Percentiles rank a stretch among this genome's conserved stretches.
These are phyloP conservation scores for Mycena vulgaris DNA, from an alignment of 768 basidiomycete genomes.

Conservation along the genomic window DNA sequence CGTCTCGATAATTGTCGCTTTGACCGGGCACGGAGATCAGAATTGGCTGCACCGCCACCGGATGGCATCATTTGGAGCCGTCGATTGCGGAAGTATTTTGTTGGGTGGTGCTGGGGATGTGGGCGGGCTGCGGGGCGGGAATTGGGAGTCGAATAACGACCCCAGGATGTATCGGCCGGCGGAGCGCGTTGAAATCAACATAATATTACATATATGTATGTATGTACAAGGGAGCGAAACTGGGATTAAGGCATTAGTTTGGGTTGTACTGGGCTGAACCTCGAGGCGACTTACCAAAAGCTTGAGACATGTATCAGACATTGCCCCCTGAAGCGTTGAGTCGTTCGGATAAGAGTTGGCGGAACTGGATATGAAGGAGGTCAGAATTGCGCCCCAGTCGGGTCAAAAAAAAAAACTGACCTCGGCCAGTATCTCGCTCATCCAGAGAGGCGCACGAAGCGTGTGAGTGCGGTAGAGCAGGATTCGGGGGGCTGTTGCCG, in stretches of 20 bases:
- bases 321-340: not conserved
- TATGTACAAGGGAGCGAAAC: not conserved
- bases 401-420: not conserved
- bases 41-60: too few relatives aligned
- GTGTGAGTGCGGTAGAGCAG: too few relatives aligned
- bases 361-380: not conserved
- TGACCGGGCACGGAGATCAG: too few relatives aligned
- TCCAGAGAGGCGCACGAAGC: not conserved
- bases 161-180: too few relatives aligned
- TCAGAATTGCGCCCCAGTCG: not conserved
- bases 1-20: too few relatives aligned
- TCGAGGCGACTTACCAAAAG: not conserved
- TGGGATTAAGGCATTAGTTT: not conserved
- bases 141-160: too few relatives aligned
- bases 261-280: not conserved
- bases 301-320: not conserved
- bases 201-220: too few relatives aligned
- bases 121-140: too few relatives aligned
- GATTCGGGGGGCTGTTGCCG: not conserved
- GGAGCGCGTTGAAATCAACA: too few relatives aligned
- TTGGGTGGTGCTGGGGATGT: too few relatives aligned
- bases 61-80: too few relatives aligned
- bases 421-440: not conserved
- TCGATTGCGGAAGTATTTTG: too few relatives aligned
- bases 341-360: not conserved